Evolutionary conservation across 2,329 filamentous ascomycete species (phyloP), one percentile per base, ranked within the genome.

Genomic region (Ceratocystis huliohia): DNA sequence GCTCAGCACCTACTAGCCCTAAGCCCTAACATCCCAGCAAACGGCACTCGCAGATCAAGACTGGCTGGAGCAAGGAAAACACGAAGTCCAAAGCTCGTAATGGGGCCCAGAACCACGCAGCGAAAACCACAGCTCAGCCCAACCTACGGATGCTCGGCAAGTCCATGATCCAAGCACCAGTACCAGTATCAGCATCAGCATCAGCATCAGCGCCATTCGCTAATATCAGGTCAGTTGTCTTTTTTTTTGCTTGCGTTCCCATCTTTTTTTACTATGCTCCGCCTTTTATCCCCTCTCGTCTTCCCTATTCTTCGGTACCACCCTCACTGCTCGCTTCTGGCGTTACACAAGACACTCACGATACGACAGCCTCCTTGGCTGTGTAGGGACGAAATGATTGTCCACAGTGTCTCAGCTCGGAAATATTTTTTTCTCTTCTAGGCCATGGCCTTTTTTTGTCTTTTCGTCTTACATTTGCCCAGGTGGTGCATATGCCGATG

Each of bases 331-430:
- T 59, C 56, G 56, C 56, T 59, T 59, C 30, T 59, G 17, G 56
- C 17, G 56, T 59, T 59, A 59, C 56, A 59, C 56, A 37, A n/a
- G 28, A 59, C 56, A 59, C 8, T 17, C 28, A 59, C 20, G 56
- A 37, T 59, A 37, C 56, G 56, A 53, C 48, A 33, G 17, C 56
- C 25, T 33, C 56, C 33, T 37, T 59, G 5, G 56, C 28, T 59
- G 56, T 59, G 56, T 59, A 59, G 28, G 30, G 56, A 59, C 56
- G 30, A 59, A 59, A 59, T 28, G 17, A 28, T 30, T n/a, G 30
- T 59, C 4, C 30, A 37, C 25, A 6, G 28, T 59, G 56, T 37
- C 56, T 59, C 56, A 59, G 56, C 28, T 37, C 28, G 56, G 25
- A 59, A 59, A 59, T 59, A 37, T 59, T n/a, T 20, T 59, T 10